Conservation (phyloP, 495 filamentous ascomycete species). For the Podospora tetraspora region DNA sequence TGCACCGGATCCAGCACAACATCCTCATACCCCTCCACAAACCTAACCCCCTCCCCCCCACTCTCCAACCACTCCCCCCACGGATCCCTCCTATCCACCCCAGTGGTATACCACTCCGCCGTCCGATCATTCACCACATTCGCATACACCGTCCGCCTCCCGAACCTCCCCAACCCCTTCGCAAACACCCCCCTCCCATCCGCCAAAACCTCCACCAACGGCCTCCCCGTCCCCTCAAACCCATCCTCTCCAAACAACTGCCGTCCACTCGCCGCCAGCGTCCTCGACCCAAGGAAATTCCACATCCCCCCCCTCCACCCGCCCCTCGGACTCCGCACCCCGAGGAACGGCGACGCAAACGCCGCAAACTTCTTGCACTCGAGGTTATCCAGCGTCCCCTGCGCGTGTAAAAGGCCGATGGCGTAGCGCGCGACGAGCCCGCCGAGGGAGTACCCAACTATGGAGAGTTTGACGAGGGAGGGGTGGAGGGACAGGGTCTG, state of each 20-base stretch:
- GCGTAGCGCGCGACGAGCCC: constrained; percentile 85
- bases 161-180: constrained; percentile 66
- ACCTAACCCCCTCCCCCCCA: constrained; percentile 61
- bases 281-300: constrained; percentile 75
- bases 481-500: constrained; percentile 68
- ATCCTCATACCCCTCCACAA: constrained; percentile 64
- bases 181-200: constrained; percentile 86
- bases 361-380: constrained; percentile 89
- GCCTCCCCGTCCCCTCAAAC: constrained; percentile 74
- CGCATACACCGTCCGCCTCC: constrained; percentile 67
- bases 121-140: constrained; percentile 82
- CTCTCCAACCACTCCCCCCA: constrained; percentile 60
- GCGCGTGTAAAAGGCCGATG: constrained; percentile 74
- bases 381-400: constrained; percentile 70
- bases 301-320: constrained; percentile 64
- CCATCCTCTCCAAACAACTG: constrained; percentile 85
- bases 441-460: constrained; percentile 86
- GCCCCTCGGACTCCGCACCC: constrained; percentile 67
- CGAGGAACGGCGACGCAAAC: constrained; percentile 86
- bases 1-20: constrained; percentile 67
- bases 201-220: constrained; percentile 73
- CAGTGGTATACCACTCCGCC: constrained; percentile 76
- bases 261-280: constrained; percentile 71
- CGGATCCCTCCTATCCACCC: constrained; percentile 67
- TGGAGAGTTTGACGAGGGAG: constrained; percentile 71